phyloP scores from a whole-genome alignment of 179 eudicot genomes.

The Dionaea muscipula region DNA sequence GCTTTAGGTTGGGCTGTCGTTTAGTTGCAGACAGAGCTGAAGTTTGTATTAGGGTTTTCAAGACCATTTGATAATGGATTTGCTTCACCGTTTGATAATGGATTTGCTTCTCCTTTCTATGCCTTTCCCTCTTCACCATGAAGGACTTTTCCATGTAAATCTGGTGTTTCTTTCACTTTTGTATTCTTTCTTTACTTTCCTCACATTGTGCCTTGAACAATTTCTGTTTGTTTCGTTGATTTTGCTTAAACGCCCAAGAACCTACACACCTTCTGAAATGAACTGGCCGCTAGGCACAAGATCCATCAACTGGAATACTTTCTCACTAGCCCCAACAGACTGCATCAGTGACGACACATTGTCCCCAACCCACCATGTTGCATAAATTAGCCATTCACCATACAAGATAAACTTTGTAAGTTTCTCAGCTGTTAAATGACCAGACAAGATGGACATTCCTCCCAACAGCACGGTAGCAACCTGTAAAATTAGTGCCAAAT shows the following conservation, averaged over 20 bases:
- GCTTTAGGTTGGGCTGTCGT: no score
- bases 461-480: conserved; percentile 90
- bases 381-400: conserved; percentile 97
- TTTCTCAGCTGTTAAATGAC: conserved; percentile 83
- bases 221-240: no score
- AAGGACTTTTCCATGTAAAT: no score
- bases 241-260: not conserved
- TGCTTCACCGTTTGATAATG: no score
- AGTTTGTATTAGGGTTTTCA: no score
- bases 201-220: no score
- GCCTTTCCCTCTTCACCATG: no score
- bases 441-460: conserved; percentile 81
- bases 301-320: conserved; percentile 94
- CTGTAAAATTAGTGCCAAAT: conserved; percentile 27
- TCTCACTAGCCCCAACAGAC: conserved; percentile 98
- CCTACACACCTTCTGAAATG: conserved; percentile 45
- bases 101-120: no score
- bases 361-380: conserved; percentile 99
- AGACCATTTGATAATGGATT: no score
- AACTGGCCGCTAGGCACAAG: conserved; percentile 69
- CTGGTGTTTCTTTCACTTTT: no score
- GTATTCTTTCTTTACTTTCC: no score
- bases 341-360: conserved; percentile 88
- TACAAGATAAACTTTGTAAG: conserved; percentile 91
- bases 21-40: no score